Conservation (phyloP, 768 basidiomycete genomes). For the Porpolomopsis calyptriformis region DNA sequence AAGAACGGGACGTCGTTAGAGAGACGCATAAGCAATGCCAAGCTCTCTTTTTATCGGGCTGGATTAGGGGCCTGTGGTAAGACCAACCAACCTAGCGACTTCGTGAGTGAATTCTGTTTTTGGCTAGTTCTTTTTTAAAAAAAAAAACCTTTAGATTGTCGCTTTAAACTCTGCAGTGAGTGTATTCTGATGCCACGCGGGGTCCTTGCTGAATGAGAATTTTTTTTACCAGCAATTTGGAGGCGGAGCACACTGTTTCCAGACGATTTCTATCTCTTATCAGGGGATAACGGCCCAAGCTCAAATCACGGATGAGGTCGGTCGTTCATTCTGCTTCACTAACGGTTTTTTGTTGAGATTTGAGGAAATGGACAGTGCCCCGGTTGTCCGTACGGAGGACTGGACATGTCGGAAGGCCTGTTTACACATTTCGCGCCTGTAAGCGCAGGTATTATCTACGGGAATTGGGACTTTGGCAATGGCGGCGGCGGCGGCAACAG, state of each 20-base stretch:
- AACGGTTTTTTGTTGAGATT: conserved; percentile 6
- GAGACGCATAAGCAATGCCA: conserved; percentile 21
- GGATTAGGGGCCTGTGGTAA: conserved; percentile 41
- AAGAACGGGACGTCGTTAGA: conserved; percentile 4
- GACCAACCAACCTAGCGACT: conserved; percentile 28
- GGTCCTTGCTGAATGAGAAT: conserved; percentile 10
- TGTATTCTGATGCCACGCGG: background rate
- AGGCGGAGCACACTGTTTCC: conserved; percentile 40
- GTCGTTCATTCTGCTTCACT: conserved; percentile 12
- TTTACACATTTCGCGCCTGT: conserved; percentile 41
- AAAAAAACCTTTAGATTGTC: conserved; percentile 34
- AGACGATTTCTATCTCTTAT: conserved; percentile 50
- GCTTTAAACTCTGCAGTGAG: conserved; percentile 32
- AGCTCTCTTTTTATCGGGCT: conserved; percentile 23
- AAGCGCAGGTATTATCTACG: conserved; percentile 37
- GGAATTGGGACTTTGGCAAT: conserved; percentile 35
- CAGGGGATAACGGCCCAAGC: conserved; percentile 49
- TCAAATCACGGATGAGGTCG: conserved; percentile 51
- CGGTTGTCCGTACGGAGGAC: conserved; percentile 47
- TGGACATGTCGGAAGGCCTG: conserved; percentile 50
- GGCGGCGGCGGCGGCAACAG: conserved; percentile 14
- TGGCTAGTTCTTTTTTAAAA: background rate
- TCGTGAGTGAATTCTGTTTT: conserved; percentile 20
- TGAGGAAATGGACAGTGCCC: conserved; percentile 37
- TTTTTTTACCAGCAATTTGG: conserved; percentile 40